Evolutionary conservation across 441 rosid species (phyloP), one percentile per base, ranked within the genome.

Genomic region (Daphne laureola): DNA sequence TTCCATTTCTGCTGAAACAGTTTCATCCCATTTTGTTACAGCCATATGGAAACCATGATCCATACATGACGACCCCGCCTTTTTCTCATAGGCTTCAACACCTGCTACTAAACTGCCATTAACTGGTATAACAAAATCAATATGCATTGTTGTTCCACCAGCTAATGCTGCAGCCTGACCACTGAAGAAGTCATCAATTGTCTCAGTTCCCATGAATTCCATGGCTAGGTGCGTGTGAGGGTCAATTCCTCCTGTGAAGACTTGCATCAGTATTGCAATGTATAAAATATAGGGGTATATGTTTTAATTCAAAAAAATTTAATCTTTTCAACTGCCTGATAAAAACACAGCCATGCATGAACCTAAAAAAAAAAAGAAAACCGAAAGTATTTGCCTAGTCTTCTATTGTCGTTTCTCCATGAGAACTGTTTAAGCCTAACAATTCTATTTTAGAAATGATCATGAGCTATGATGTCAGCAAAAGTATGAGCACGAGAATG

Each of bases 131-230:
- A 79, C 90, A 75, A 89, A 92, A 73, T 92, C 97, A 51, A 92
- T 89, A 61, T 89, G 97, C 98, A 86, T 89, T 43, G 96, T 92
- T 53, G 97, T 92, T 63, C 98, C 98, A 70, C 98, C 97, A 13
- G 98, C 96, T 76, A 89, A 72, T 38, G 98, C 98, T 53, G 98
- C 98, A 66, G 92, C 96, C 77, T 92, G 98, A 65, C 98, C 97
- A 72, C 87, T 89, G 81, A 81, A 86, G 77, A 81, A 92, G 75
- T 92, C 94, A 62, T 92, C 98, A 62, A 83, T 50, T 5, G 96
- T 69, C 78, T 79, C 81, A 0, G 78, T 73, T 54, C 78, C 87
- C 96, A 92, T 83, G 58, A 80, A 87, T 43, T 78, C 90, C 82
- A 87, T 72, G 21, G 80, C 80, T 0, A 92, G 83, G 71, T 92